phyloP scores from a whole-genome alignment of 495 filamentous ascomycete genomes.

The Tuber microsphaerosporum region DNA sequence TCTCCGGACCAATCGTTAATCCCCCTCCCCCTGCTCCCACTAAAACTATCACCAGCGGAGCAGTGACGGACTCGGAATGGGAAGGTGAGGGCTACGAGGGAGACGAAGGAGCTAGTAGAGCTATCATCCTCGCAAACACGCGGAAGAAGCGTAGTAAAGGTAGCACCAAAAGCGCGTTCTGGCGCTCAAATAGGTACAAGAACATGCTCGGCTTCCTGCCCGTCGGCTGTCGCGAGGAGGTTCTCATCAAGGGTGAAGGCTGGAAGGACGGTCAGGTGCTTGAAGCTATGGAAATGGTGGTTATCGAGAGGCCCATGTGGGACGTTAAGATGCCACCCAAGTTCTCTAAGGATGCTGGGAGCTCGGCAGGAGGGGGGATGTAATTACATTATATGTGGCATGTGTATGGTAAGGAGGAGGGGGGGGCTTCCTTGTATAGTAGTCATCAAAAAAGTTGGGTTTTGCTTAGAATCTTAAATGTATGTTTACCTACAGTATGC shows the following conservation, averaged over 20 bases:
- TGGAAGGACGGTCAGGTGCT: constrained; percentile 37
- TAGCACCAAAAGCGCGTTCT: constrained; percentile 47
- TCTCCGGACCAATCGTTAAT: neutral
- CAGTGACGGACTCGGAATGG: constrained; percentile 44
- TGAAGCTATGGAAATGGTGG: constrained; percentile 77
- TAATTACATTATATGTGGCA: neutral
- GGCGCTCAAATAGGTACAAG: constrained; percentile 84
- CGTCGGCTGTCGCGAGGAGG: constrained; percentile 46
- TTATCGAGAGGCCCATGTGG: constrained; percentile 81
- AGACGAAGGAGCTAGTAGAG: constrained; percentile 45
- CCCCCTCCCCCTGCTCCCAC: neutral
- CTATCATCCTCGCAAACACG: constrained; percentile 38
- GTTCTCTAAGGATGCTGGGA: constrained; percentile 48
- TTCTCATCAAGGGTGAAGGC: constrained; percentile 39
- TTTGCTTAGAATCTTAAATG: neutral
- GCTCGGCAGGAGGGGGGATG: constrained; percentile 2
- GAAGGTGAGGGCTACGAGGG: constrained; percentile 46
- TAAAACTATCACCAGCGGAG: constrained; percentile 36
- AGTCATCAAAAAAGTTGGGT: neutral
- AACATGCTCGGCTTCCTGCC: constrained; percentile 83
- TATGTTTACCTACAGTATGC: neutral
- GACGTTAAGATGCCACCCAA: constrained; percentile 72
- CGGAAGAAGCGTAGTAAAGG: constrained; percentile 37
- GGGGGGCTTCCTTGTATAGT: neutral
- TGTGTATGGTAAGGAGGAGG: neutral